A percentile compares a stretch with the other conserved stretches of the same genome.
phyloP scores from a whole-genome alignment of 306 rosid genomes.

The Comarum palustre region DNA sequence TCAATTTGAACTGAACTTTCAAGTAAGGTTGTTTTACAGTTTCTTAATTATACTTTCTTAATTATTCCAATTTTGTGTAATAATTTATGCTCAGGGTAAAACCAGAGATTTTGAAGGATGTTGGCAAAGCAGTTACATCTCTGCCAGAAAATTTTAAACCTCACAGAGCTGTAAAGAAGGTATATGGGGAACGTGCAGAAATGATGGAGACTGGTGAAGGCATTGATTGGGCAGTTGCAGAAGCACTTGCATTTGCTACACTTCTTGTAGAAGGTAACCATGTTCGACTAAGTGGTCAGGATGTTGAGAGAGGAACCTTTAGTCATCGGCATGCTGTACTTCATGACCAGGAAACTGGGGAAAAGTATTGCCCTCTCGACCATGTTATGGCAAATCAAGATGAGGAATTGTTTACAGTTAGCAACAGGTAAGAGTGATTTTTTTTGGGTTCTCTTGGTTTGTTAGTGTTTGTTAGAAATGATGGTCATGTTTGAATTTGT shows the following conservation, averaged over 20 bases:
- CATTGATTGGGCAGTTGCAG: conserved; percentile 90
- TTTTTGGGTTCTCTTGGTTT: not conserved
- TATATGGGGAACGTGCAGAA: conserved; percentile 75
- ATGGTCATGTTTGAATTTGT: conserved; percentile 1
- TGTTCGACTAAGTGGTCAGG: conserved; percentile 93
- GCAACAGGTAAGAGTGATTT: conserved; percentile 73
- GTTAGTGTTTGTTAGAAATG: not conserved
- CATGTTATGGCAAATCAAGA: conserved; percentile 76
- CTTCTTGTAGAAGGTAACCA: conserved; percentile 90
- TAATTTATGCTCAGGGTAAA: conserved; percentile 54
- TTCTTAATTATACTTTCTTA: not conserved
- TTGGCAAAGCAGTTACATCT: conserved; percentile 78
- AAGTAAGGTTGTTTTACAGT: not conserved
- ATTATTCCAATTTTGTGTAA: not conserved
- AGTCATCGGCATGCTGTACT: conserved; percentile 91
- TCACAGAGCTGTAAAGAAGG: conserved; percentile 82
- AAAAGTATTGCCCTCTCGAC: conserved; percentile 76
- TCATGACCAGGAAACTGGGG: conserved; percentile 90
- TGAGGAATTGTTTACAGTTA: conserved; percentile 91
- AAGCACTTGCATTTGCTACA: conserved; percentile 94
- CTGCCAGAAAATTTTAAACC: conserved; percentile 79
- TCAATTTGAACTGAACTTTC: conserved; percentile 3
- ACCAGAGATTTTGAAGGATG: conserved; percentile 86
- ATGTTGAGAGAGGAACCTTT: conserved; percentile 95
- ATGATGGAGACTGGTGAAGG: conserved; percentile 95